Conservation (phyloP, 2,329 filamentous ascomycete species). For the Penicillium sp. region DNA sequence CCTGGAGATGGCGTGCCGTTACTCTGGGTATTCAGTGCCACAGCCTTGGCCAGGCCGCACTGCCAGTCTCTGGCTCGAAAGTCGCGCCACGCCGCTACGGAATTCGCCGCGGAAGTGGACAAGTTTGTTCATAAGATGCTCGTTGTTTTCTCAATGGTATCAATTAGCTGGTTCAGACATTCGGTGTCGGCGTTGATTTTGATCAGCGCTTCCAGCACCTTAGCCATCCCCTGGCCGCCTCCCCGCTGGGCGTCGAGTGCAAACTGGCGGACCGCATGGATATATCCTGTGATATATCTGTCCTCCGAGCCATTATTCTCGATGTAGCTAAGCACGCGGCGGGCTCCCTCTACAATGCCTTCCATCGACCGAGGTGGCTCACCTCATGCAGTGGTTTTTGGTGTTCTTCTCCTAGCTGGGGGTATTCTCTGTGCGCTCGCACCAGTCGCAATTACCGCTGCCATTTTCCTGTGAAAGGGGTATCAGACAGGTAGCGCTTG, state of each 20-base stretch:
- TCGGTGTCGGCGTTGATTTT: too few species aligned
- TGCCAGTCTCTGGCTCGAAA: too few species aligned
- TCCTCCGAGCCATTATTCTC: slow-evolving; percentile 9
- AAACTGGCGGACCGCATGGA: slow-evolving; percentile 10
- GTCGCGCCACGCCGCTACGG: too few species aligned
- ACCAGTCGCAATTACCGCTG: slow-evolving; percentile 9
- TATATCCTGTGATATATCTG: slow-evolving; percentile 13
- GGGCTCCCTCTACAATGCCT: too few species aligned
- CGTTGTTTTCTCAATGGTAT: slow-evolving; percentile 12
- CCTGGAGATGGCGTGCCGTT: slow-evolving; percentile 2
- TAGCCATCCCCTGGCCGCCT: slow-evolving; percentile 8
- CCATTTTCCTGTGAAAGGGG: slow-evolving; percentile 4
- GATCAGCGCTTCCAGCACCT: background rate
- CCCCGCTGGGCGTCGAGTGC: slow-evolving; percentile 15
- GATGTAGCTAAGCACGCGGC: too few species aligned
- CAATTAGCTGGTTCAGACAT: slow-evolving; percentile 10
- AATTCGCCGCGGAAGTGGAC: too few species aligned
- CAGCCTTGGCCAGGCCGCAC: too few species aligned
- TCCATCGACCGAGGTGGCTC: slow-evolving; percentile 5
- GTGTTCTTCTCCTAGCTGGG: slow-evolving; percentile 12
- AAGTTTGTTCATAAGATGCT: slow-evolving; percentile 2
- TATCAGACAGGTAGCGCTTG: slow-evolving; percentile 13
- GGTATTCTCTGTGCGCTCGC: slow-evolving; percentile 11
- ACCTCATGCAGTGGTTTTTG: slow-evolving; percentile 1
- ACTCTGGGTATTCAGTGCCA: too few species aligned